A percentile compares a stretch with the other conserved stretches of the same genome.
phyloP scores from a whole-genome alignment of 768 basidiomycete species.

The Leccinum arenicola region DNA sequence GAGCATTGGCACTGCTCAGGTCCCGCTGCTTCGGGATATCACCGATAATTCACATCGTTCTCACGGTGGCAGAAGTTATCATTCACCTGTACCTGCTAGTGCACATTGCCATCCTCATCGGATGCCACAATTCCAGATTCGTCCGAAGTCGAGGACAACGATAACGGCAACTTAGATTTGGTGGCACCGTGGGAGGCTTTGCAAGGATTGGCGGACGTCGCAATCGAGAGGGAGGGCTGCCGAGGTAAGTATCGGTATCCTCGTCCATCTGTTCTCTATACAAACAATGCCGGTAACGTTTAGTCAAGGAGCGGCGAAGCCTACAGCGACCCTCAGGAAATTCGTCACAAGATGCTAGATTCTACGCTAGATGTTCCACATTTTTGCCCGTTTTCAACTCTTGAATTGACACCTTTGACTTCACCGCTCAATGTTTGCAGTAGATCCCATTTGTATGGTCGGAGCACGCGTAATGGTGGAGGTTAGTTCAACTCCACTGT shows the following conservation, averaged over 20 bases:
- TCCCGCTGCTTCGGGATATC: too few relatives aligned
- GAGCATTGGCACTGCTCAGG: too few relatives aligned
- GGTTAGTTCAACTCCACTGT: background rate
- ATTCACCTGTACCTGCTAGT: constrained; percentile 33
- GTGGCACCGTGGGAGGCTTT: constrained; percentile 88
- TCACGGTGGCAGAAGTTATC: constrained; percentile 29
- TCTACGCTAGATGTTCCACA: constrained; percentile 89
- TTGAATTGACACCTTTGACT: constrained; percentile 85
- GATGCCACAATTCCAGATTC: constrained; percentile 77
- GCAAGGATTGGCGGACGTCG: constrained; percentile 76
- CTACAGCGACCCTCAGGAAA: constrained; percentile 66
- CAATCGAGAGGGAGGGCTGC: constrained; percentile 65
- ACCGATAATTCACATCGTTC: too few relatives aligned
- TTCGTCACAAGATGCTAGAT: constrained; percentile 70
- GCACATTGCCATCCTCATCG: constrained; percentile 58
- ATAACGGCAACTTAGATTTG: constrained; percentile 77
- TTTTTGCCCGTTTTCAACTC: constrained; percentile 87
- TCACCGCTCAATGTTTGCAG: constrained; percentile 85
- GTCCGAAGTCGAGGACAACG: constrained; percentile 79
- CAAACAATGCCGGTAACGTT: constrained; percentile 9
- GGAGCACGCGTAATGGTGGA: too few relatives aligned
- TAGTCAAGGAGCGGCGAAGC: constrained; percentile 63
- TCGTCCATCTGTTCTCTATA: background rate
- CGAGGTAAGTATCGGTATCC: constrained; percentile 46
- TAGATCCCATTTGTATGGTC: too few relatives aligned